Evolutionary conservation across 306 rosid species (phyloP).

Genomic region (Hippophae rhamnoides): DNA sequence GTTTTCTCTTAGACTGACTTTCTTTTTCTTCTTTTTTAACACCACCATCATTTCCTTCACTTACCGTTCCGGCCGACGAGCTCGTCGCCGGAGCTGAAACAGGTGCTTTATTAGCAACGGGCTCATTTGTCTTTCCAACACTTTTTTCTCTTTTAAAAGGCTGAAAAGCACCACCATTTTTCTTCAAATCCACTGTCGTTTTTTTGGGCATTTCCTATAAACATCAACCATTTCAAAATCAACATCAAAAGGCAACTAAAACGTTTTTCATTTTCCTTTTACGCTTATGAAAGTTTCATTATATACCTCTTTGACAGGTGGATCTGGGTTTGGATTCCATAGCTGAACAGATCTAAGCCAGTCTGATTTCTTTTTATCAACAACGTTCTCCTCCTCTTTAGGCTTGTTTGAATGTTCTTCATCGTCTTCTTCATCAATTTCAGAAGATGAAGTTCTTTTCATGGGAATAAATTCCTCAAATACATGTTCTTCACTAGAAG

Average conservation of each 20-base stretch:
- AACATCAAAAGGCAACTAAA: neutral
- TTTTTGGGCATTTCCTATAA: slow-evolving; percentile 54
- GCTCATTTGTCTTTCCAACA: slow-evolving; percentile 28
- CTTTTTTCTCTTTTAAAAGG: slow-evolving; percentile 66
- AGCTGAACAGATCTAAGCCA: slow-evolving; percentile 93
- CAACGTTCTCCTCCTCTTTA: slow-evolving; percentile 16
- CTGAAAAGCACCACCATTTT: slow-evolving; percentile 66
- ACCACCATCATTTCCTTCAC: slow-evolving; percentile 26
- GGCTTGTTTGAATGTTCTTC: slow-evolving; percentile 31
- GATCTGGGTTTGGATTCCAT: slow-evolving; percentile 59
- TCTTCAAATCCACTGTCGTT: slow-evolving; percentile 59
- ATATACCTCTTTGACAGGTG: slow-evolving; percentile 44
- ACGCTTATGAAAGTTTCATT: neutral
- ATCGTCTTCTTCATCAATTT: slow-evolving; percentile 31
- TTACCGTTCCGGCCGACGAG: slow-evolving; percentile 34
- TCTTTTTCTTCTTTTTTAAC: slow-evolving; percentile 53
- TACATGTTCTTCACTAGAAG: slow-evolving; percentile 48
- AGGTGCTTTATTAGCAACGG: slow-evolving; percentile 23
- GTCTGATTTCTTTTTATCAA: slow-evolving; percentile 49
- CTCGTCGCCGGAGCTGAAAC: slow-evolving; percentile 42
- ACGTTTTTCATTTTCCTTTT: too few relatives aligned
- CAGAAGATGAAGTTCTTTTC: slow-evolving; percentile 36
- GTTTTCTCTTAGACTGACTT: slow-evolving; percentile 54
- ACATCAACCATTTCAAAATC: slow-evolving; percentile 10
- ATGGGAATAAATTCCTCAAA: slow-evolving; percentile 82